Evolutionary conservation across 768 basidiomycete species (phyloP).

Genomic region (Postia placenta): DNA sequence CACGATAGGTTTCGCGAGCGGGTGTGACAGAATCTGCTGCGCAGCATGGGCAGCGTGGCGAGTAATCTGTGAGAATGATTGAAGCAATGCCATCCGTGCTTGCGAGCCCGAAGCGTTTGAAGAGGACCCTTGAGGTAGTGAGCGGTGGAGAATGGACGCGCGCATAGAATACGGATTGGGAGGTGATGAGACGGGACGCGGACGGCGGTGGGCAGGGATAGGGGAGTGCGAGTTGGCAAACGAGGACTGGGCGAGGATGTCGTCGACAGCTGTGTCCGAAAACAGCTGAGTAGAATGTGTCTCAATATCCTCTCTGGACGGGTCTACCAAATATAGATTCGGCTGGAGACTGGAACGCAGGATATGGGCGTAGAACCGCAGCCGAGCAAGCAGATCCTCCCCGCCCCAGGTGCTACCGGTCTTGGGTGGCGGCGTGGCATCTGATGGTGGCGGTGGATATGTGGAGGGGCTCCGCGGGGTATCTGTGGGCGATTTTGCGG

Average conservation of each 20-base stretch:
- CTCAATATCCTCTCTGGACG: slow-evolving; percentile 88
- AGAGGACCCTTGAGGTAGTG: slow-evolving; percentile 52
- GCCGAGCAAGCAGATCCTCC: slow-evolving; percentile 73
- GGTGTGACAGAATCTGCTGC: slow-evolving; percentile 92
- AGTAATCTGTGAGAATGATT: slow-evolving; percentile 92
- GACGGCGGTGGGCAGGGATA: slow-evolving; percentile 77
- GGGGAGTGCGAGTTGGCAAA: slow-evolving; percentile 75
- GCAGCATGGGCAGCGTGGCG: slow-evolving; percentile 90
- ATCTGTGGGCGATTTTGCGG: slow-evolving; percentile 33
- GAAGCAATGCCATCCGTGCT: slow-evolving; percentile 78
- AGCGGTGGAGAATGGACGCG: slow-evolving; percentile 77
- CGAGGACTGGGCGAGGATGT: slow-evolving; percentile 76
- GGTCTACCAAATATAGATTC: slow-evolving; percentile 85
- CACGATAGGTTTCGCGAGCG: slow-evolving; percentile 91
- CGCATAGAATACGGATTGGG: slow-evolving; percentile 56
- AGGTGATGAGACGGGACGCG: slow-evolving; percentile 50
- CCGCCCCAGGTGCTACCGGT: slow-evolving; percentile 72
- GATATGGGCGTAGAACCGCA: slow-evolving; percentile 73
- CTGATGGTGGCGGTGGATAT: slow-evolving; percentile 60
- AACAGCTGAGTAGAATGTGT: slow-evolving; percentile 83
- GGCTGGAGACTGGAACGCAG: slow-evolving; percentile 84
- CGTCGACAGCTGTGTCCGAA: slow-evolving; percentile 81
- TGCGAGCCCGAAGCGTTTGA: slow-evolving; percentile 54
- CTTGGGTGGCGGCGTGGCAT: slow-evolving; percentile 37
- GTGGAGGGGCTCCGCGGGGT: slow-evolving; percentile 27